Percentiles rank a stretch among this genome's conserved stretches.
Conservation (phyloP, 2,329 filamentous ascomycete genomes). For the Zarea fungicola region DNA sequence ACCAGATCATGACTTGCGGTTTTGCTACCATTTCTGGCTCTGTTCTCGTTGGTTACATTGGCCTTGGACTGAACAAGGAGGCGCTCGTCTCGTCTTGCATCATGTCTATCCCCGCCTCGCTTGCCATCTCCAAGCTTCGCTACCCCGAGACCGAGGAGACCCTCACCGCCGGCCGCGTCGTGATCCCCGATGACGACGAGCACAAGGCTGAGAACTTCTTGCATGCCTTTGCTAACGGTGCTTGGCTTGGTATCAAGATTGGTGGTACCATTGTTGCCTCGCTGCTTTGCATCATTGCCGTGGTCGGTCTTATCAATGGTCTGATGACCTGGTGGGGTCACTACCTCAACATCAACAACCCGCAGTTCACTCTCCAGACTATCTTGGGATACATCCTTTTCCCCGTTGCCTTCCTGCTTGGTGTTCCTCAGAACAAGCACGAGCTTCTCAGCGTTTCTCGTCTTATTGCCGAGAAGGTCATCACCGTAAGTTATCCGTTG, state of each 20-base stretch:
- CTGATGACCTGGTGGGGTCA: conserved; percentile 78
- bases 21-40: conserved; percentile 90
- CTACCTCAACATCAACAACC: conserved; percentile 68
- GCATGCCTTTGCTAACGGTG: conserved; percentile 79
- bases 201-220: conserved; percentile 72
- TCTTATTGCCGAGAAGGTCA: conserved; percentile 79
- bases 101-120: conserved; percentile 89
- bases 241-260: conserved; percentile 83
- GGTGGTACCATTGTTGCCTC: conserved; percentile 76
- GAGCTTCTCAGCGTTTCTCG: conserved; percentile 67
- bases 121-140: conserved; percentile 84
- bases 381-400: conserved; percentile 75
- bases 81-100: conserved; percentile 87
- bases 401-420: conserved; percentile 74
- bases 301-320: conserved; percentile 69
- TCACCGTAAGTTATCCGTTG: conserved; percentile 49
- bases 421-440: conserved; percentile 61
- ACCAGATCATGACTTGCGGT: conserved; percentile 88
- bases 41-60: conserved; percentile 80
- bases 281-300: conserved; percentile 76
- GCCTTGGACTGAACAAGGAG: conserved; percentile 75
- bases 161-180: conserved; percentile 73
- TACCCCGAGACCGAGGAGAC: conserved; percentile 86
- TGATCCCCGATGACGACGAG: conserved; percentile 75
- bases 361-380: conserved; percentile 64